Evolutionary conservation across 1,139 yeast genomes (phyloP).

Genomic region (Blastobotrys buckinghamii): DNA sequence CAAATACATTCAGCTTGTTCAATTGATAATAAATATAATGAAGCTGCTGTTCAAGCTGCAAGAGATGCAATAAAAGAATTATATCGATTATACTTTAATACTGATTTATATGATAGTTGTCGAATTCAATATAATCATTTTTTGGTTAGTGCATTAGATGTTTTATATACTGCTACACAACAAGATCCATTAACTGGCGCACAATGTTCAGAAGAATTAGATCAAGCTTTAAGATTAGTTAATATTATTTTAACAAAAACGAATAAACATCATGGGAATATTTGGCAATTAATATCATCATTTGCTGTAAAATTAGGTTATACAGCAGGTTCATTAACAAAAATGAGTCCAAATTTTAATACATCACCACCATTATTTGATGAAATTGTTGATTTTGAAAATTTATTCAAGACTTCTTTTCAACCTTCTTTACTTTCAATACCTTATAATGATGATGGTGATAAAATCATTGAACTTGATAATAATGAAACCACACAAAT

Average conservation of each 20-base stretch:
- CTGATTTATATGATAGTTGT: constrained; percentile 22
- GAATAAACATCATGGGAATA: constrained; percentile 16
- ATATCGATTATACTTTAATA: constrained; percentile 20
- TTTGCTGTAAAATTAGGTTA: constrained; percentile 21
- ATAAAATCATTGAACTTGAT: background rate
- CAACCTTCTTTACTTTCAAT: background rate
- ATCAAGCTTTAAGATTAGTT: constrained; percentile 18
- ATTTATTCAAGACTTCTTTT: constrained; percentile 2
- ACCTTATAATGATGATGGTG: background rate
- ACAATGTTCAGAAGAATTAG: constrained; percentile 17
- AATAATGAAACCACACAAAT: background rate
- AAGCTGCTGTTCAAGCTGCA: constrained; percentile 23
- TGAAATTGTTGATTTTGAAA: constrained; percentile 3
- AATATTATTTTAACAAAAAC: constrained; percentile 10
- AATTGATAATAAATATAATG: constrained; percentile 13
- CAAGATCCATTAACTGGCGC: constrained; percentile 14
- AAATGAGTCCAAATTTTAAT: constrained; percentile 1
- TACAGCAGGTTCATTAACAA: background rate
- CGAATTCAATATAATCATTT: constrained; percentile 27
- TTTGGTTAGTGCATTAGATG: constrained; percentile 26
- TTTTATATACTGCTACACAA: constrained; percentile 22
- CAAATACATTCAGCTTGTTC: constrained; percentile 18
- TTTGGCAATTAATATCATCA: constrained; percentile 20
- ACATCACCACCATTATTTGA: constrained; percentile 5
- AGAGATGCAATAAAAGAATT: constrained; percentile 25